phyloP scores from a whole-genome alignment of 345 rosid species.

The Laguncularia racemosa region DNA sequence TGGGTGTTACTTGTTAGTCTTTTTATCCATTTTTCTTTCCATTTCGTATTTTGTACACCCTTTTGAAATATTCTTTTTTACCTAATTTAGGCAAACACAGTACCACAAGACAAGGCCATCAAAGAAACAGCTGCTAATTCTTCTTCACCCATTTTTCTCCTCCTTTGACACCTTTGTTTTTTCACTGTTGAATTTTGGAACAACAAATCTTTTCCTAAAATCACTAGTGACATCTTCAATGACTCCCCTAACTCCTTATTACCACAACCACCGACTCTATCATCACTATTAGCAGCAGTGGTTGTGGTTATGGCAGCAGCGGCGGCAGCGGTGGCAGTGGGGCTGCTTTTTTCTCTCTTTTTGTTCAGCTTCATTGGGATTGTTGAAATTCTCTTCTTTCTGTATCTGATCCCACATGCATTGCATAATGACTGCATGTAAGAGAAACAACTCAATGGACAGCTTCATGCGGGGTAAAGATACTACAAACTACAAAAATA shows the following conservation, averaged over 20 bases:
- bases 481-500: not conserved
- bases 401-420: conserved; percentile 85
- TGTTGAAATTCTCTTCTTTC: conserved; percentile 43
- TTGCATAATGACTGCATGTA: conserved; percentile 67
- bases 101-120: conserved; percentile 65
- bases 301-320: not conserved
- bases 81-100: conserved; percentile 32
- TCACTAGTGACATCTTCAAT: conserved; percentile 27
- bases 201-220: conserved; percentile 27
- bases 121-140: conserved; percentile 80
- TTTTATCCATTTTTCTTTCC: not conserved
- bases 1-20: no score
- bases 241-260: conserved; percentile 17
- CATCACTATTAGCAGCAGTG: not conserved
- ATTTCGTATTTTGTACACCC: not conserved
- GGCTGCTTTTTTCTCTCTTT: conserved; percentile 10
- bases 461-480: not conserved
- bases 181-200: conserved; percentile 31
- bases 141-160: conserved; percentile 52
- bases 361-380: conserved; percentile 16
- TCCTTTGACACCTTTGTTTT: conserved; percentile 63
- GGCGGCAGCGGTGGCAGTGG: not conserved
- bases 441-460: not conserved
- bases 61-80: not conserved
- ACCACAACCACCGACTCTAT: not conserved